Base-by-base conservation (phyloP, 1,139 yeast species). In the Taphrina confusa region DNA sequence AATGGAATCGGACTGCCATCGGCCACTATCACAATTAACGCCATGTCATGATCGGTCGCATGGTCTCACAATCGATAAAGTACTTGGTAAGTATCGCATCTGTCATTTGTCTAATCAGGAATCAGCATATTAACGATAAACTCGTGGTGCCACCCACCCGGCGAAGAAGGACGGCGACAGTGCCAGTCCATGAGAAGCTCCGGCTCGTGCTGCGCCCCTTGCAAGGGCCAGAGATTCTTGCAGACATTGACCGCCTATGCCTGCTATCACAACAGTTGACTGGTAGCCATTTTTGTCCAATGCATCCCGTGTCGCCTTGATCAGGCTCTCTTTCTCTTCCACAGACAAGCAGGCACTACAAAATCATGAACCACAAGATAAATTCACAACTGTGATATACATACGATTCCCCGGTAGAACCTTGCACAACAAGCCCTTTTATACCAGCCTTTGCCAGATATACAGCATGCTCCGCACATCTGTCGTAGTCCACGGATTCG, bases 351-450 rank as follows among this genome's bases (percentile, higher is more conserved):
- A 80, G 51, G 76, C 73, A 63, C 42, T 37, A 18, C 23, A 33
- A 18, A 12, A 5, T 12, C 18, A 12, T 33, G 37, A 33, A 18
- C 14, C 6, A 4, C n/a, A 33, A 33, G 16, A 33, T 6, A 33
- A 12, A 33, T 4, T 6, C 37, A 12, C 6, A 9, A 34, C 33
- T 30, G 9, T 3, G 33, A 30, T 30, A 11, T 16, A n/a, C 39
- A 1, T 34, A 34, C 39, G 39, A 16, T 34, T 34, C 39, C 16
- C 39, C 39, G 3, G 8, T n/a, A n/a, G 16, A 78, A 1, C 83
- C 83, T 63, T 78, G 73, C n/a, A 79, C 69, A 6, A 78, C 80
- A 12, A 77, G 70, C 22, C 83, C 83, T 56, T 69, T 68, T 63
- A 80, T 74, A 3, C 82, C 82, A 59, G 68, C 71, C n/a, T 71